phyloP scores from a whole-genome alignment of 345 rosid genomes.

The Litchi chinensis region DNA sequence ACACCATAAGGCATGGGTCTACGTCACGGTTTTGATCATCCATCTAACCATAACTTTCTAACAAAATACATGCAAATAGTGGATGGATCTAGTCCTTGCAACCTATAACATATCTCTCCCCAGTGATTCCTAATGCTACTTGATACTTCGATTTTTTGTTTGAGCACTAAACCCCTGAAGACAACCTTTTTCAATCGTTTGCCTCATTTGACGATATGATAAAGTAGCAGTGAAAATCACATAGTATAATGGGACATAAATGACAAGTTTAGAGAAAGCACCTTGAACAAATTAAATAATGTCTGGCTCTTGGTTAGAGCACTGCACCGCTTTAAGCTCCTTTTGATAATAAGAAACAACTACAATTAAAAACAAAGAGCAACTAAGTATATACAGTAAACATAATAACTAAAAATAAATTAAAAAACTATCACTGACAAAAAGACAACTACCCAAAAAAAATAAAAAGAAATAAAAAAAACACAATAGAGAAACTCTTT shows the following conservation, averaged over 20 bases:
- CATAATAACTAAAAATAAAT: neutral
- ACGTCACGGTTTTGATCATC: neutral
- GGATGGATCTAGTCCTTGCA: neutral
- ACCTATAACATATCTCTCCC: neutral
- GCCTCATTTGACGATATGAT: neutral
- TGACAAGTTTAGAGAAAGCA: slow-evolving; percentile 26
- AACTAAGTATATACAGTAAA: slow-evolving; percentile 15
- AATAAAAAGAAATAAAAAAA: neutral
- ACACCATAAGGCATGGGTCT: too few relatives aligned
- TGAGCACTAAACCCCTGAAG: neutral
- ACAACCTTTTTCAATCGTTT: neutral
- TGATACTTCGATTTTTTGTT: neutral
- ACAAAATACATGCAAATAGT: neutral
- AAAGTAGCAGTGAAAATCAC: neutral
- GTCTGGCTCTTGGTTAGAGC: slow-evolving; percentile 87
- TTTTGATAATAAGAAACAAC: slow-evolving; percentile 89
- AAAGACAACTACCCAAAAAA: neutral
- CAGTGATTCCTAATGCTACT: neutral
- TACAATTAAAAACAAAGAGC: slow-evolving; percentile 34
- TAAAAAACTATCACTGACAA: neutral
- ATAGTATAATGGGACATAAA: neutral
- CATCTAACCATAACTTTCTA: neutral
- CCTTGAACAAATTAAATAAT: slow-evolving; percentile 87
- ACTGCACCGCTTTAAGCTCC: slow-evolving; percentile 98
- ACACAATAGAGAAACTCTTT: too few relatives aligned